Evolutionary conservation across 106 monocot species (phyloP), one percentile per base, ranked within the genome.

Genomic region (Cymbidium sinense): DNA sequence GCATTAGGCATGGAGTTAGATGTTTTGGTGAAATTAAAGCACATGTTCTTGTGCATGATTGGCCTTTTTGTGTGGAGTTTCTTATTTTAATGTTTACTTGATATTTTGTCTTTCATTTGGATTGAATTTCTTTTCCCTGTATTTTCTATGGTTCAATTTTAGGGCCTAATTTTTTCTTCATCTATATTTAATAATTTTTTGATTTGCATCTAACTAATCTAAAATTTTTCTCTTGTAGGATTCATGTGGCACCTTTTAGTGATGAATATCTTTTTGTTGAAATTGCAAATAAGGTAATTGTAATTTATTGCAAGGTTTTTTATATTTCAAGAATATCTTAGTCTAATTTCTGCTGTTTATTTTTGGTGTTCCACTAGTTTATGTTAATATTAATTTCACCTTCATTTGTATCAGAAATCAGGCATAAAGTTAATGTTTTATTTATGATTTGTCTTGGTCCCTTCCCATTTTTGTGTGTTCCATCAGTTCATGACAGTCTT

Each of bases 241-340:
- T 98, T 79, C 94, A 98, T 76, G 87, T 98, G 92, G 98, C 98
- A 50, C 98, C 98, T 78, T 98, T 94, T 80, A 87, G 88, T 79
- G 98, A 98, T 86, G 98, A 98, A 84, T 98, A 88, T 86, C 92
- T 98, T 73, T 98, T 79, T 85, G 88, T 92, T 78, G 98, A 98
- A 89, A 87, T 98, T 84, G 94, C 98, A 84, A 98, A 94, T 81
- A 98, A 98, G 98, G 98, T 93, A 87, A 18, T 71, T 37, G 71
- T 21, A 71, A 20, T 33, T 67, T 47, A 47, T 41, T 47, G 47
- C 47, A 47, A 47, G 13, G 13, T 28, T 69, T 69, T 29, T 13
- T 31, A 69, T 69, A 2, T 13, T 17, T 69, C 28, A 31, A 31
- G 23, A 33, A 30, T 33, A 69, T 69, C 69, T 69, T 7, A 7